A percentile compares a stretch with the other conserved stretches of the same genome.
Conservation (phyloP, 257 asterid genomes). For the Plantago ovata region DNA sequence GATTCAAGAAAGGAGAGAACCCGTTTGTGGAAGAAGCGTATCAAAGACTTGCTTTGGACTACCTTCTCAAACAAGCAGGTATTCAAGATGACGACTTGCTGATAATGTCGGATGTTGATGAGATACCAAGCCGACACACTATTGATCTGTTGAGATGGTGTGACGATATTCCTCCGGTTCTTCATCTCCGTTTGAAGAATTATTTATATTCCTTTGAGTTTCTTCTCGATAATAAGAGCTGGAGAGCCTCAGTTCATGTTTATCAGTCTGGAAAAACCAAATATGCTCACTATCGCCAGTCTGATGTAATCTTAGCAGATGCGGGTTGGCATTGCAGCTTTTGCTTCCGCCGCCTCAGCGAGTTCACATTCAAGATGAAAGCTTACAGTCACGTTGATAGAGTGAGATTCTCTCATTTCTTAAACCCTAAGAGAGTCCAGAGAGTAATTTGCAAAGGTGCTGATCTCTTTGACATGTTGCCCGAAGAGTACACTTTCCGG, state of each 20-base stretch:
- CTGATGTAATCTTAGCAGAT: conserved; percentile 62
- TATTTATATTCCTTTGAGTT: conserved; percentile 84
- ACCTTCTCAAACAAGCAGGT: conserved; percentile 69
- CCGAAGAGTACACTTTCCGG: conserved; percentile 82
- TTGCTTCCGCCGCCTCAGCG: conserved; percentile 66
- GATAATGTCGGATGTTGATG: conserved; percentile 92
- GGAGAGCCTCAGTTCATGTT: conserved; percentile 81
- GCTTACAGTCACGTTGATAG: conserved; percentile 87
- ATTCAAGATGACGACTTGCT: conserved; percentile 80
- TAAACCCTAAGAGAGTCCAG: conserved; percentile 72
- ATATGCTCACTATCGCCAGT: conserved; percentile 76
- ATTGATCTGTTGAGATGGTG: conserved; percentile 84
- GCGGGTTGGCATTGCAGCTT: conserved; percentile 99
- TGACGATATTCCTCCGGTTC: conserved; percentile 59
- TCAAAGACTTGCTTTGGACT: conserved; percentile 72
- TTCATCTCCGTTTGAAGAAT: conserved; percentile 76
- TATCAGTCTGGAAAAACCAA: conserved; percentile 68
- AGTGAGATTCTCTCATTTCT: conserved; percentile 72
- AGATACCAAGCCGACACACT: conserved; percentile 73
- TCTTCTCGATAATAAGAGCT: conserved; percentile 60
- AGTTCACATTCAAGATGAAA: conserved; percentile 85
- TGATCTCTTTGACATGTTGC: conserved; percentile 83
- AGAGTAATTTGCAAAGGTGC: conserved; percentile 78
- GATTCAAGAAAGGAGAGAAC: conserved; percentile 66
- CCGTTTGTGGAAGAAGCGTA: conserved; percentile 86